These are phyloP conservation scores for Vigna nakashimae DNA, from an alignment of 306 rosid species.

Conservation along the genomic window DNA sequence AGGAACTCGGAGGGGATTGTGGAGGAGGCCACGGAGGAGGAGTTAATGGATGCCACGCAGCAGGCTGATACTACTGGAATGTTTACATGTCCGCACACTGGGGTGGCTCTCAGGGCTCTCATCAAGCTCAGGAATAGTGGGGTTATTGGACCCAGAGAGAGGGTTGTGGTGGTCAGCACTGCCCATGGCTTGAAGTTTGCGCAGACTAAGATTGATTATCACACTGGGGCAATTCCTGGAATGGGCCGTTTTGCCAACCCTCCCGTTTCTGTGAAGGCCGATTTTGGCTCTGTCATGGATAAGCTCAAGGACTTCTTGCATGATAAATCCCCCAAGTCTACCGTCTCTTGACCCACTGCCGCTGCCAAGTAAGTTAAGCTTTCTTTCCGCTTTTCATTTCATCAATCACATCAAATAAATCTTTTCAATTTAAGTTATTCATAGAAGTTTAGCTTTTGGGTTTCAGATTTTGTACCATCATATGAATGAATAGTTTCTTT, in stretches of 20 bases:
- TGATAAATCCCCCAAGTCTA: conserved; percentile 2
- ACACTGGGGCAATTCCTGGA: conserved; percentile 38
- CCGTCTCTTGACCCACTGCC: not conserved
- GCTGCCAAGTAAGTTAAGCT: not conserved
- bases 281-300: conserved; percentile 55
- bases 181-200: conserved; percentile 90
- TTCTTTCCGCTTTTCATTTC: too few relatives aligned
- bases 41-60: conserved; percentile 85
- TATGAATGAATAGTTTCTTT: not conserved
- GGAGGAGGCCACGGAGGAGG: conserved; percentile 84
- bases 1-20: conserved; percentile 74
- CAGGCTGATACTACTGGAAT: conserved; percentile 84
- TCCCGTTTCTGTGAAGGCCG: conserved; percentile 41
- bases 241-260: conserved; percentile 48
- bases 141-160: conserved; percentile 60
- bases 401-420: too few relatives aligned
- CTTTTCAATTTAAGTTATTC: too few relatives aligned
- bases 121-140: conserved; percentile 72
- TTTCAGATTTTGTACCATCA: not conserved
- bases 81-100: conserved; percentile 88
- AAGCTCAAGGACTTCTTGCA: conserved; percentile 43
- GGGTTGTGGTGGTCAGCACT: conserved; percentile 85
- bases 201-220: conserved; percentile 53
- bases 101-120: conserved; percentile 81
- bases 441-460: not conserved